Base-by-base conservation (phyloP, 371 early-diverging fungal species). In the Saksenaea oblongispora region DNA sequence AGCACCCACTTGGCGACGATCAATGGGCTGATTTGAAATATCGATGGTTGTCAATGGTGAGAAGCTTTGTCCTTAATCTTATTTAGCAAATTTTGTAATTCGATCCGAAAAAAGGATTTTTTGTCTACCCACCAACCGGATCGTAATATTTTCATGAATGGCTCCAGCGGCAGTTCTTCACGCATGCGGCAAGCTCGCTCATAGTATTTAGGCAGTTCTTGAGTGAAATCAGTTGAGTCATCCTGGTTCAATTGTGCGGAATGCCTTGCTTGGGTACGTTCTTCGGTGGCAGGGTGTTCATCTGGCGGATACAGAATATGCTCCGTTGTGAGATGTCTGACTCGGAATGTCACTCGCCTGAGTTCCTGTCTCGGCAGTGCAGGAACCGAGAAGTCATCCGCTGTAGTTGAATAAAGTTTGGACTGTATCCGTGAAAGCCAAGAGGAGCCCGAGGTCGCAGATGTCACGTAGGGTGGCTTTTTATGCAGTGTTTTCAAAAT, bases 1-100 rank as follows among this genome's bases (percentile, higher is more conserved):
- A 11, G 89, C 87, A 18, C 81, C 84, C 9, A 84, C 71, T 15
- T 71, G 66, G 22, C 75, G 70, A 4, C 83, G 74, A 47, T 64
- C 58, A 27, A 75, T 37, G 14, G 37, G 54, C 36, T 78, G 79
- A 61, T 82, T 78, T 11, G 84, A 70, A 14, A 87, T 62, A 53
- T 87, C 85, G 24, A 86, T 66, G 1, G 66, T 63, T 0, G 80
- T 80, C 62, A 53, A 74, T 41, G 54, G 57, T 56, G 41, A 59
- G 55, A 59, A 65, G 58, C 70, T 65, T 63, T 61, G 55, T 68
- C 56, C 28, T 31, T 61, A 34, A 15, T 55, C 11, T 44, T 28
- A 34, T 24, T 55, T 42, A 59, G 22, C 54, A 34, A 56, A 26
- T 14, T 54, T 24, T 31, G 7, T 15, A 11, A 24, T 44, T 36